Evolutionary conservation across 805 yeast species (phyloP).

Genomic region (Wickerhamiella domercqiae): DNA sequence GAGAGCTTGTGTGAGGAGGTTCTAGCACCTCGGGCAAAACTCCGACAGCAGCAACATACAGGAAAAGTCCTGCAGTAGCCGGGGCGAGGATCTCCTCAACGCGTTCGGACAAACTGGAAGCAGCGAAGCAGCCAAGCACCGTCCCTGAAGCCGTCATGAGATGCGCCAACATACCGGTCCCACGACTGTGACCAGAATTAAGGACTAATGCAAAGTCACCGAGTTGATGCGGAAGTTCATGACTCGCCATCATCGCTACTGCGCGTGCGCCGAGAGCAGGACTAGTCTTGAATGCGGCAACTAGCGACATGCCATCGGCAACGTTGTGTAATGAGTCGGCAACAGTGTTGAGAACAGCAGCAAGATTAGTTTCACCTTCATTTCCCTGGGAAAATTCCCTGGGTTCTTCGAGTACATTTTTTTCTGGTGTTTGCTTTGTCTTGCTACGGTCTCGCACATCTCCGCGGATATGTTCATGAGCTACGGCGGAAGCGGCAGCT

Average conservation of each 20-base stretch:
- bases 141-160: conserved; percentile 51
- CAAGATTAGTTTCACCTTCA: conserved; percentile 8
- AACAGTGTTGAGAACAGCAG: conserved; percentile 46
- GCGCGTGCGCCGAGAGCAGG: conserved; percentile 51
- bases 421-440: neutral
- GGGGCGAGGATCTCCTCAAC: conserved; percentile 46
- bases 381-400: neutral
- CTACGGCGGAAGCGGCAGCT: neutral
- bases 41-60: conserved; percentile 58
- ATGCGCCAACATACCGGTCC: conserved; percentile 54
- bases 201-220: conserved; percentile 65
- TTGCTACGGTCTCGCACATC: neutral
- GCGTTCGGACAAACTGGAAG: conserved; percentile 19
- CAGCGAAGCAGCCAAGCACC: conserved; percentile 35
- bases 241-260: conserved; percentile 54
- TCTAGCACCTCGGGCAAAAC: conserved; percentile 61
- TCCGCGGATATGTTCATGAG: neutral
- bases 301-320: conserved; percentile 63
- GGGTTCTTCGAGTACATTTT: neutral
- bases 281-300: conserved; percentile 52
- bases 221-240: conserved; percentile 69
- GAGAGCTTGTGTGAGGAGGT: no score
- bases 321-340: conserved; percentile 63
- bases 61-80: conserved; percentile 61
- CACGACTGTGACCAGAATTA: conserved; percentile 51